Evolutionary conservation across 139 green algal genomes (phyloP).

Genomic region (Volvox africanus): DNA sequence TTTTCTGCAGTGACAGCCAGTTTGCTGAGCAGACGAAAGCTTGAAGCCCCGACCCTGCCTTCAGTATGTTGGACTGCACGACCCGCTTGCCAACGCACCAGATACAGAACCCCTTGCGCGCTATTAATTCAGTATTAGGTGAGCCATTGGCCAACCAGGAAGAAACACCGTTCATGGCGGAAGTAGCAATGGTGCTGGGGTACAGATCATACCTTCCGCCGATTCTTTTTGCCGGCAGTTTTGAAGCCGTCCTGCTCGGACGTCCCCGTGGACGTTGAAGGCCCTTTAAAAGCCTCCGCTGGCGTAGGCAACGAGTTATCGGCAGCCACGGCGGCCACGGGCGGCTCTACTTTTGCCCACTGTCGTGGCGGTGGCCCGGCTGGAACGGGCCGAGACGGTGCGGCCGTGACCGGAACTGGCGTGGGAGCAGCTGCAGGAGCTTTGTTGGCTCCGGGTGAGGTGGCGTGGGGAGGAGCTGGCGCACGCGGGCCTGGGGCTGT

Average conservation of each 20-base stretch:
- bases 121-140: too few species aligned
- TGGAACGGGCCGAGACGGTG: background rate
- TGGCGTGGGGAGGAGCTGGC: background rate
- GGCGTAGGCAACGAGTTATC: constrained; percentile 33
- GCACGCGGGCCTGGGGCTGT: background rate
- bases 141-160: too few species aligned
- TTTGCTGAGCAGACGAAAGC: too few species aligned
- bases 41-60: too few species aligned
- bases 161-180: too few species aligned
- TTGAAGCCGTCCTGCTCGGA: constrained; percentile 38
- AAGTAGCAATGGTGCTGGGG: too few species aligned
- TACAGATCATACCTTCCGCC: constrained; percentile 5
- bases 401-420: background rate
- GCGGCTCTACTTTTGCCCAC: constrained; percentile 45
- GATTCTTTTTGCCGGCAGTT: constrained; percentile 19
- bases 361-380: background rate
- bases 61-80: too few species aligned
- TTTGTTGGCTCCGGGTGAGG: background rate
- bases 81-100: too few species aligned
- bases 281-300: constrained; percentile 45
- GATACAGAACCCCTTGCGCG: too few species aligned
- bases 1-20: too few species aligned
- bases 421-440: background rate
- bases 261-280: background rate
- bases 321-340: background rate